Evolutionary conservation across 805 yeast species (phyloP).

Genomic region (Candida vaughaniae): DNA sequence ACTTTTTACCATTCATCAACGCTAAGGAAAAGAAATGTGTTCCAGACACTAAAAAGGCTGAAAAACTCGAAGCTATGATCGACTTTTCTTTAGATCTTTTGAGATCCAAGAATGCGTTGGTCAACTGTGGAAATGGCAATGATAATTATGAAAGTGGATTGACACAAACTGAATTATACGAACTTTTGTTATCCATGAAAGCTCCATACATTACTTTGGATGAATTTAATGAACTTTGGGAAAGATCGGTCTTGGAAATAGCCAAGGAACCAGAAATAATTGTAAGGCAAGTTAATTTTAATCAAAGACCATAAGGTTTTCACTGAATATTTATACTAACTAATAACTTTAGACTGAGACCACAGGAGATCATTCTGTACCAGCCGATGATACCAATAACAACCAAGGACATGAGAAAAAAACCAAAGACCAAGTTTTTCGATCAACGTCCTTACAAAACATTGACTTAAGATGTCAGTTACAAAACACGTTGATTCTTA

Average conservation of each 20-base stretch:
- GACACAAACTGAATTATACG: slow-evolving; percentile 48
- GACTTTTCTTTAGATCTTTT: slow-evolving; percentile 65
- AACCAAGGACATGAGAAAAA: slow-evolving; percentile 28
- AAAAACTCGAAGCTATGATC: slow-evolving; percentile 63
- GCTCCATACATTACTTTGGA: slow-evolving; percentile 51
- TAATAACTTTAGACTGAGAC: slow-evolving; percentile 13
- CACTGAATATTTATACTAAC: slow-evolving; percentile 34
- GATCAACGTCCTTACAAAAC: slow-evolving; percentile 70
- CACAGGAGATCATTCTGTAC: slow-evolving; percentile 5
- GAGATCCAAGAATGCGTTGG: slow-evolving; percentile 65
- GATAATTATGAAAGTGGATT: slow-evolving; percentile 53
- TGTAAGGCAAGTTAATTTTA: slow-evolving; percentile 66
- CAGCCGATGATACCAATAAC: slow-evolving; percentile 11
- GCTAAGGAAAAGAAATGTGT: slow-evolving; percentile 56
- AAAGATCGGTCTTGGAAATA: slow-evolving; percentile 57
- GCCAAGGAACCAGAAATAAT: slow-evolving; percentile 66
- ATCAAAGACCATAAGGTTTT: too few species aligned
- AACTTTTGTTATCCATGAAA: slow-evolving; percentile 46
- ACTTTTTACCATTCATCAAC: slow-evolving; percentile 58
- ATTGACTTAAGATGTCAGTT: slow-evolving; percentile 56
- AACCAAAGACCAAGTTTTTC: slow-evolving; percentile 55
- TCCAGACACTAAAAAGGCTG: slow-evolving; percentile 70
- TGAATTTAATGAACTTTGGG: slow-evolving; percentile 78
- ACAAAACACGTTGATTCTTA: slow-evolving; percentile 49
- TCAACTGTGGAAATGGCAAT: slow-evolving; percentile 50